Conservation (phyloP, 1,139 yeast genomes). For the Kurtzmaniella quercitrusa region DNA sequence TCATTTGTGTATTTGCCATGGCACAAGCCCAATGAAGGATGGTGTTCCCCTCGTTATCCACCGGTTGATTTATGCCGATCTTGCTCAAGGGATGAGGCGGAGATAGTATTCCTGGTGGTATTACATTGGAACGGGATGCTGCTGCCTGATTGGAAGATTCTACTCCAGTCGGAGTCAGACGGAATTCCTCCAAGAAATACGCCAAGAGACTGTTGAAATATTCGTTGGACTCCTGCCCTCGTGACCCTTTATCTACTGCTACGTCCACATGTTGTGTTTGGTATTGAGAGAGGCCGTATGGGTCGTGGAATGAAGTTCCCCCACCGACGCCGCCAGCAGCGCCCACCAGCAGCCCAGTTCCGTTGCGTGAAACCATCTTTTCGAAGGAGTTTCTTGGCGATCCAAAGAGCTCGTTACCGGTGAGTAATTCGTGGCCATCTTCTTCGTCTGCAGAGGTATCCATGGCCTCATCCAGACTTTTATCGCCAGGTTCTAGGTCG, state of each 20-base stretch:
- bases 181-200: slow-evolving; percentile 31
- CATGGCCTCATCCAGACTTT: slow-evolving; percentile 15
- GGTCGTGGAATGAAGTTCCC: slow-evolving; percentile 14
- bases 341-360: slow-evolving; percentile 1
- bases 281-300: slow-evolving; percentile 23
- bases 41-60: slow-evolving; percentile 90
- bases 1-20: slow-evolving; percentile 71
- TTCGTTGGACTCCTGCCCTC: slow-evolving; percentile 20
- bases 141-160: slow-evolving; percentile 10
- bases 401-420: slow-evolving; percentile 41
- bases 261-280: slow-evolving; percentile 12
- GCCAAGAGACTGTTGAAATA: slow-evolving; percentile 35
- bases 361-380: slow-evolving; percentile 16
- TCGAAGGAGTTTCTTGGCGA: slow-evolving; percentile 41
- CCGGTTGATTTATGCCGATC: slow-evolving; percentile 71
- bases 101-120: slow-evolving; percentile 30
- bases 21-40: slow-evolving; percentile 97
- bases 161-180: background rate
- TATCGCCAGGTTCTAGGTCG: slow-evolving; percentile 33
- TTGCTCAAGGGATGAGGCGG: slow-evolving; percentile 43
- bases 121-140: slow-evolving; percentile 3
- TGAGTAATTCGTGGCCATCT: slow-evolving; percentile 34
- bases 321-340: slow-evolving; percentile 3
- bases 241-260: slow-evolving; percentile 1
- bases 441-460: slow-evolving; percentile 10